Conservation (phyloP, 768 basidiomycete genomes). For the Lactarius indigo region DNA sequence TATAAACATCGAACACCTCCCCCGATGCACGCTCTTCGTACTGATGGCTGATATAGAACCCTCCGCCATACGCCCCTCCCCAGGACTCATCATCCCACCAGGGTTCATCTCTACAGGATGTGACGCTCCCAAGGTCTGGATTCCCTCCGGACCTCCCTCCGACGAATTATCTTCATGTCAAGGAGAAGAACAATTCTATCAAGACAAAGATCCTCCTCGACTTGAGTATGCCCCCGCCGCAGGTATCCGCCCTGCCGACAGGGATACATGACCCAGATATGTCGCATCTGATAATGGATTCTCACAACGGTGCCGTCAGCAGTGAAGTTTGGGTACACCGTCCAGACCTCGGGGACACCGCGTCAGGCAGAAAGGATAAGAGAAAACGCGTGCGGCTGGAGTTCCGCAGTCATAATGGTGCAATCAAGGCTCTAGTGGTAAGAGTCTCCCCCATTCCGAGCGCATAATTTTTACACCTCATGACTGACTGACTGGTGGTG, state of each 20-base stretch:
- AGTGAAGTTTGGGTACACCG: slow-evolving; percentile 16
- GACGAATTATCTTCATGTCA: slow-evolving; percentile 14
- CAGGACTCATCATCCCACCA: not conserved
- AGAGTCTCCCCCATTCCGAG: not conserved
- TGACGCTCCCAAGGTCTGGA: not conserved
- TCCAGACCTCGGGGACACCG: not conserved
- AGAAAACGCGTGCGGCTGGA: slow-evolving; percentile 4
- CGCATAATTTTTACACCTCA: not conserved
- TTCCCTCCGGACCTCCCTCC: slow-evolving; percentile 9
- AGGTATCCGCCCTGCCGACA: not conserved
- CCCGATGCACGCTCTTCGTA: not conserved
- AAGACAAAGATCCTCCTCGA: slow-evolving; percentile 15
- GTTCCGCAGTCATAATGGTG: slow-evolving; percentile 8
- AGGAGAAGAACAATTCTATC: slow-evolving; percentile 5
- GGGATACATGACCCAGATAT: not conserved
- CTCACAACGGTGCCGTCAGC: slow-evolving; percentile 12
- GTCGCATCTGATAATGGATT: slow-evolving; percentile 2
- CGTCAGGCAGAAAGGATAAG: no score
- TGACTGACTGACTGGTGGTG: not conserved
- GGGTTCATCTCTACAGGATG: not conserved
- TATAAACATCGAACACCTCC: not conserved
- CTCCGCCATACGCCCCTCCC: slow-evolving; percentile 16
- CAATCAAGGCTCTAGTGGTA: slow-evolving; percentile 15
- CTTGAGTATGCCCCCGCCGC: slow-evolving; percentile 9
- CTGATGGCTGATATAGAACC: not conserved